A percentile compares a stretch with the other conserved stretches of the same genome.
Conservation (phyloP, 345 rosid genomes). For the Mercurialis annua region DNA sequence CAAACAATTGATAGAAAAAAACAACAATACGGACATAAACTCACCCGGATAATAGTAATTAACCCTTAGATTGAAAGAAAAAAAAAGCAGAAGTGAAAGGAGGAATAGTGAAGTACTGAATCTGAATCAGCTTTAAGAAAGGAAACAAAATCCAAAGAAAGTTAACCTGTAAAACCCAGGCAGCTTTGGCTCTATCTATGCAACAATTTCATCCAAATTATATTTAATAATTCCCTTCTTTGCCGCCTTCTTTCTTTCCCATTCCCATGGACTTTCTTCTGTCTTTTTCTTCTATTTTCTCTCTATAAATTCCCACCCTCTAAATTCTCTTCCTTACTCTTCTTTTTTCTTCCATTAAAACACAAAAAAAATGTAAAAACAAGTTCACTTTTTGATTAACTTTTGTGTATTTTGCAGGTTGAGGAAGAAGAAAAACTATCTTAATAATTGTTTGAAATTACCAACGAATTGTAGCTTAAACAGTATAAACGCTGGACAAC, state of each 20-base stretch:
- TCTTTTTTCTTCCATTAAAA: neutral
- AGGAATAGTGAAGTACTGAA: neutral
- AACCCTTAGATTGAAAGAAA: too few species aligned
- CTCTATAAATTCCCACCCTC: neutral
- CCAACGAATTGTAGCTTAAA: too few species aligned
- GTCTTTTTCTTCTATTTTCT: constrained; percentile 12
- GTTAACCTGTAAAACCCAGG: constrained; percentile 36
- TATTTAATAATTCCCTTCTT: constrained; percentile 1
- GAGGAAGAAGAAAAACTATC: too few species aligned
- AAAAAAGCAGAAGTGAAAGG: neutral
- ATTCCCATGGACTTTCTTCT: constrained; percentile 17
- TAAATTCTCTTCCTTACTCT: neutral
- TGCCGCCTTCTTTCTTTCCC: constrained; percentile 25
- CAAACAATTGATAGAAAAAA: too few species aligned
- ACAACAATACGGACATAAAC: too few species aligned
- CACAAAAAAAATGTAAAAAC: neutral
- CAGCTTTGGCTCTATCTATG: constrained; percentile 31
- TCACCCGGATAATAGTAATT: too few species aligned
- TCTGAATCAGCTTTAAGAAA: constrained; percentile 3
- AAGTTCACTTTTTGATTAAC: too few species aligned
- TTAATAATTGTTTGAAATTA: too few species aligned
- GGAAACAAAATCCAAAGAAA: constrained; percentile 25
- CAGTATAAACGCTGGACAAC: too few species aligned
- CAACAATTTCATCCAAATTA: constrained; percentile 26
- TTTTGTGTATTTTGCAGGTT: neutral